Evolutionary conservation across 2,329 filamentous ascomycete species (phyloP), one percentile per base, ranked within the genome.

Genomic region (Huntiella moniliformis): DNA sequence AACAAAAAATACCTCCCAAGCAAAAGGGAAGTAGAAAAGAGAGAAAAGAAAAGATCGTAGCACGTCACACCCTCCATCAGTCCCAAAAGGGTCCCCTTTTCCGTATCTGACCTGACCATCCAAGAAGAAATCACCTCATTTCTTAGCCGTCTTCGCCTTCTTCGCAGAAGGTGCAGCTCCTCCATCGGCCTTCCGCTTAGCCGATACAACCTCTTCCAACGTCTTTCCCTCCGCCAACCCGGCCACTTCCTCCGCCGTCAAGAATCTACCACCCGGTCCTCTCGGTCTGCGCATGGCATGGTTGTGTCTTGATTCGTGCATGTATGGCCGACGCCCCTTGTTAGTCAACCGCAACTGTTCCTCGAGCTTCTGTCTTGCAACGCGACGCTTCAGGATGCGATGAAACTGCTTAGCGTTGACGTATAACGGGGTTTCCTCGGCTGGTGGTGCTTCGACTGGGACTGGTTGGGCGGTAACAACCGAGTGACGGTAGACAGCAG

Each of bases 391-490:
- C 46, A 98, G 64, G 42, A 98, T 98, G 18, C 91, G 82, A 59
- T 98, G 91, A 55, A 98, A 98, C 57, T 98, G 91, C 61, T 98
- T 98, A 4, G 91, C 91, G 56, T 98, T 98, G 56, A 98, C 91
- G 55, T 98, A 98, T 1, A 98, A 67, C 0, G 91, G 91, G 0
- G 88, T 88, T 58, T 98, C 91, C 60, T 96, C 91, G 5, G 86
- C 84, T 1, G 85, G 88, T 51, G 83, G 77, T 70, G 10, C 40
- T 11, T 73, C 72, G 11, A 71, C 70, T 3, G 79, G 67, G 1
- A 81, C 69, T 3, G 79, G 67, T 1, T 80, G 73, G 55, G 91
- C 75, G 10, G 7, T 28, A 3, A 28, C 22, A 28, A 28, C 22
- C 7, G 58, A 95, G 87, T 5, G 85, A 83, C 1, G 85, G 7